Base-by-base conservation (phyloP, 2,329 filamentous ascomycete genomes). In the Colletotrichum phormii region DNA sequence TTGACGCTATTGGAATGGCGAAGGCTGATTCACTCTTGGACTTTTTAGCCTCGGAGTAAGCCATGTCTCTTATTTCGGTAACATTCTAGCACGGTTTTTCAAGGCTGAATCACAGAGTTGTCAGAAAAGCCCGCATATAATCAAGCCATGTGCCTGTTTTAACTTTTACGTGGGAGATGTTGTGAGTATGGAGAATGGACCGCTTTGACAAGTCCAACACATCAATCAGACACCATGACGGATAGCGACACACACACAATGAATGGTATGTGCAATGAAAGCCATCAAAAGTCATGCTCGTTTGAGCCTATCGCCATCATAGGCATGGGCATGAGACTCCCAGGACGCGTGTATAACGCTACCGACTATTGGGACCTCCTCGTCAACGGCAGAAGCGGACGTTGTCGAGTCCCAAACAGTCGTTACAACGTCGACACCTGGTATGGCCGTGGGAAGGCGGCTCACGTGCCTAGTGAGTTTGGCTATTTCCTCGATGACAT, bases 311-410 rank as follows among this genome's bases (percentile, higher is more conserved):
- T 82, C 24, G 81, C 81, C 26, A 79, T 82, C 51, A 74, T 78
- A 12, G 81, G 81, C n/a, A 79, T 81, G 73, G 81, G 75, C 1
- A 72, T 81, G 70, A 77, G 79, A 8, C 77, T 82, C 3, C 81
- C 81, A 0, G 80, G 81, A 2, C 74, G 76, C 1, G 73, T 83
- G 7, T 59, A 68, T 1, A 76, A 76, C 35, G 64, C 76, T 0
- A 63, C 76, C 8, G 76, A 75, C 4, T 80, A 79, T 53, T 83
- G 81, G 81, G 75, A 80, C 54, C 72, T 82, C 3, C 73, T 83
- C 0, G 18, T 77, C 54, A 79, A 81, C 54, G 78, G 79, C 29
- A 72, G 68, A 12, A 76, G 77, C 59, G 77, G 72, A 2, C 73
- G 74, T 9, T 75, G 76, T 22, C 68, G 67, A 7, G 76, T 82